Conservation (phyloP, 306 rosid species). For the Lablab purpureus region DNA sequence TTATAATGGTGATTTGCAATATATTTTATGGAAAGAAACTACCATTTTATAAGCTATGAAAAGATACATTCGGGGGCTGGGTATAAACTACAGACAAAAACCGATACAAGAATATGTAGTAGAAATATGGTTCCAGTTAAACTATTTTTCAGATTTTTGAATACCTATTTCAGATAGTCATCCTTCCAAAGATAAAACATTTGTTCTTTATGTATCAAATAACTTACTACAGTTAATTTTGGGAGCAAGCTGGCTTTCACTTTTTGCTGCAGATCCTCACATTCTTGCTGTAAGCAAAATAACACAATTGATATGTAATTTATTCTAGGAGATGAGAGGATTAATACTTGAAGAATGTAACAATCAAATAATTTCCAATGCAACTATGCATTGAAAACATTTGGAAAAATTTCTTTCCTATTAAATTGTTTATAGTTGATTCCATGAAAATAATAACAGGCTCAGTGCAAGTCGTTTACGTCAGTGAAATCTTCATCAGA, state of each 20-base stretch:
- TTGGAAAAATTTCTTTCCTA: background rate
- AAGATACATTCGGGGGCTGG: background rate
- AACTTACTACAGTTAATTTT: conserved; percentile 72
- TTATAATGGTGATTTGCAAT: background rate
- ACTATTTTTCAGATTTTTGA: conserved; percentile 6
- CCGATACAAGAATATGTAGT: conserved; percentile 4
- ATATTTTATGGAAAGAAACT: conserved; percentile 8
- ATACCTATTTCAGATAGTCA: background rate
- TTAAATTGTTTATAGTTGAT: conserved; percentile 33
- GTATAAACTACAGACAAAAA: conserved; percentile 1
- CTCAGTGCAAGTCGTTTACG: conserved; percentile 52
- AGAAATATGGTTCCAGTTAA: conserved; percentile 13
- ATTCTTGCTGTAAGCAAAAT: conserved; percentile 69
- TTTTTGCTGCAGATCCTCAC: conserved; percentile 63
- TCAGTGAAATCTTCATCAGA: conserved; percentile 76
- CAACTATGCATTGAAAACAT: background rate
- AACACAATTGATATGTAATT: conserved; percentile 21
- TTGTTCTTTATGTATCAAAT: background rate
- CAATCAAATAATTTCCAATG: background rate
- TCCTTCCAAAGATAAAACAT: conserved; percentile 16
- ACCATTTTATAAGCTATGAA: conserved; percentile 9
- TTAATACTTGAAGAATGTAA: background rate
- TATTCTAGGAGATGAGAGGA: conserved; percentile 7
- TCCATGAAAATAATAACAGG: conserved; percentile 10
- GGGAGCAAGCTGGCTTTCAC: conserved; percentile 52